These are phyloP conservation scores for Fusarium anguioides DNA, from an alignment of 2,329 filamentous ascomycete species.

Conservation along the genomic window DNA sequence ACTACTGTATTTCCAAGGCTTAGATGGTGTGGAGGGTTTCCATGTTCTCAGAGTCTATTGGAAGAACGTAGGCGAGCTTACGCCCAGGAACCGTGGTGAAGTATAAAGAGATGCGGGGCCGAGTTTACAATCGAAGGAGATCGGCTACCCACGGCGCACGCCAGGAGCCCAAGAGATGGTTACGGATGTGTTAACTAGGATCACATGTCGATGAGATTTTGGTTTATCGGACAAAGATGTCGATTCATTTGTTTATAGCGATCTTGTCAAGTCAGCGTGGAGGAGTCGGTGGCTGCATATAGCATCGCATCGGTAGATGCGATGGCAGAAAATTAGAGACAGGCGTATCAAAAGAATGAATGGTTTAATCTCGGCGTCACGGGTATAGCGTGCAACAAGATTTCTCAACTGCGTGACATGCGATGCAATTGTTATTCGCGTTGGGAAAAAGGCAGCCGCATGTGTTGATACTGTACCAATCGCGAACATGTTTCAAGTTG, in stretches of 20 bases:
- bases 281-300: constrained; percentile 17
- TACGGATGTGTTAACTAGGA: constrained; percentile 28
- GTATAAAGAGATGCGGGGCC: constrained; percentile 15
- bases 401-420: constrained; percentile 21
- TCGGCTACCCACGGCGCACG: constrained; percentile 43
- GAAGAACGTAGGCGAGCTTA: constrained; percentile 29
- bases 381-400: constrained; percentile 9
- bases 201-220: constrained; percentile 31
- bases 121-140: constrained; percentile 25
- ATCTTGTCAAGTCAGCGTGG: constrained; percentile 18
- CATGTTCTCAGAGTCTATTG: constrained; percentile 21
- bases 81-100: constrained; percentile 32
- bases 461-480: neutral
- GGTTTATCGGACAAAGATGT: constrained; percentile 25
- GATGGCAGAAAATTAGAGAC: constrained; percentile 9
- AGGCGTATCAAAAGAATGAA: constrained; percentile 36
- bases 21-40: constrained; percentile 13
- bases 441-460: constrained; percentile 14
- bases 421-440: constrained; percentile 12
- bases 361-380: constrained; percentile 22
- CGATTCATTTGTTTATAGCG: constrained; percentile 19
- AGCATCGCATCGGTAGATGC: constrained; percentile 1
- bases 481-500: neutral
- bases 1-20: constrained; percentile 19
- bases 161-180: constrained; percentile 9